These are phyloP conservation scores for Hypoxylon cercidicola DNA, from an alignment of 495 filamentous ascomycete species.

Conservation along the genomic window DNA sequence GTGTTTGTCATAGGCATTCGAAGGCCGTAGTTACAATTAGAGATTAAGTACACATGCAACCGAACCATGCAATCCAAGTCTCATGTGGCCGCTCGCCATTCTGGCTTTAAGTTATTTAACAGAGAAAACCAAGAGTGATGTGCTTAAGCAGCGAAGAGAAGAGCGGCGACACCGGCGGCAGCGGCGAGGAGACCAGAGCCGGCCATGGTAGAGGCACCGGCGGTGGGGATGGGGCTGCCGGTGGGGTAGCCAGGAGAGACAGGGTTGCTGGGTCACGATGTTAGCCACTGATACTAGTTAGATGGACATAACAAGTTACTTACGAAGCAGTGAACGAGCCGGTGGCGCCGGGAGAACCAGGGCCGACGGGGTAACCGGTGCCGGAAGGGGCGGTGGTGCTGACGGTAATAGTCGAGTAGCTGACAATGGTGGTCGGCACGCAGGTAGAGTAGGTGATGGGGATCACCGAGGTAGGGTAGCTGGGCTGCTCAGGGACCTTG, in stretches of 20 bases:
- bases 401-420: constrained; percentile 61
- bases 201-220: constrained; percentile 56
- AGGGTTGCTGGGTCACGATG: constrained; percentile 31
- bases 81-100: constrained; percentile 38
- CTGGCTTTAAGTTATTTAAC: constrained; percentile 41
- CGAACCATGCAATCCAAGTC: constrained; percentile 36
- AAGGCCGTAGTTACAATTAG: constrained; percentile 51
- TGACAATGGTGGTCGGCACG: constrained; percentile 54
- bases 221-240: constrained; percentile 52
- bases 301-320: constrained; percentile 5
- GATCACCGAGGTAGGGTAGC: constrained; percentile 58
- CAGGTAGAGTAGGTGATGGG: constrained; percentile 52
- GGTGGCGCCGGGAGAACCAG: constrained; percentile 39
- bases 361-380: constrained; percentile 30
- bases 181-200: constrained; percentile 59
- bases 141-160: constrained; percentile 63
- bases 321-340: constrained; percentile 46
- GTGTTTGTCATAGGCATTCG: constrained; percentile 37
- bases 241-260: constrained; percentile 43
- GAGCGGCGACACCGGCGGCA: constrained; percentile 61
- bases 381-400: constrained; percentile 53
- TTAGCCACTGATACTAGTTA: constrained; percentile 2
- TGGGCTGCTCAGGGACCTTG: constrained; percentile 27
- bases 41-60: constrained; percentile 60
- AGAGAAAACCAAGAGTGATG: constrained; percentile 27